Base-by-base conservation (phyloP, 179 eudicot species). In the Camellia oleifera region DNA sequence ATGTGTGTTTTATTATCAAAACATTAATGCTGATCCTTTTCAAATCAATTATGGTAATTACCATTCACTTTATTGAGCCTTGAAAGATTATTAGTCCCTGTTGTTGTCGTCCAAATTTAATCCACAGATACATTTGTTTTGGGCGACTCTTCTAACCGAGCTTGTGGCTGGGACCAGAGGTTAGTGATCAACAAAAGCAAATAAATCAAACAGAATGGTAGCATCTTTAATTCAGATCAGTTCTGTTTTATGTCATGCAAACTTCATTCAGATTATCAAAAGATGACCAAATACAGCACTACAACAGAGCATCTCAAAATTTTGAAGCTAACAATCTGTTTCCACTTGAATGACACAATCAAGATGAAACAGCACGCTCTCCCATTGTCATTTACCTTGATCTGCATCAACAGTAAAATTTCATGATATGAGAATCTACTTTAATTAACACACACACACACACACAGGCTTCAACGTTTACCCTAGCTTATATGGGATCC, bases 371-470 rank as follows among this genome's bases (percentile, higher is more conserved):
- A 52, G 11, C 23, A 53, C 8, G 32, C 72, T 48, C 57, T 57
- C 45, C 32, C 17, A 32, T 17, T n/a, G 12, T 65, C 26, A 77
- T 65, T 23, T 6, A 14, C 60, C 57, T 65, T 23, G 44, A 77
- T 52, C 79, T 77, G 72, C 79, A 77, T 48, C 61, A 64, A 46
- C 42, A 64, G 20, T 18, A 64, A 77, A 48, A 18, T 46, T 75
- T 12, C 71, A 76, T 11, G 18, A 76, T 23, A 77, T 77, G 26
- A 80, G 17, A 15, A 48, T 73, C 76, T 1, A 63, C 7, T 7
- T 54, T 54, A 2, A 54, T 8, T 7, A 8, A 52, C 54, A 52
- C 54, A 52, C 54, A 52, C 54, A 52, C 12, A 68, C 53, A 40
- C 54, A 11, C 45, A 61, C 70, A 48, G 5, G 6, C 0, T 7